Conservation (phyloP, 164 flowering plant genomes). For the Buxus sempervirens region DNA sequence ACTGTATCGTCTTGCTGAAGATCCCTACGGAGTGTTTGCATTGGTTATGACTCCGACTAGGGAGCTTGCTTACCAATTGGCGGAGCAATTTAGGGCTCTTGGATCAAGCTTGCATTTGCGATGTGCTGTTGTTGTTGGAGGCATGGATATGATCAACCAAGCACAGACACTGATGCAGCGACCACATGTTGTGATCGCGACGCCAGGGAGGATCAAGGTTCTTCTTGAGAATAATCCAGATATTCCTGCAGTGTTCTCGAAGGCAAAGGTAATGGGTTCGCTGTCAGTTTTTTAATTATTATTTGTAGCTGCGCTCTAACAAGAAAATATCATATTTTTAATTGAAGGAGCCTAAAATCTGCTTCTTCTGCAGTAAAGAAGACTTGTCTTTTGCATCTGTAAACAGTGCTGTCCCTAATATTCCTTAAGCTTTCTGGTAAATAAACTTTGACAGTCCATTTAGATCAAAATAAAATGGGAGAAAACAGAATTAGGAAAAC, state of each 20-base stretch:
- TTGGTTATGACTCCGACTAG: conserved; percentile 88
- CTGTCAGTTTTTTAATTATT: neutral
- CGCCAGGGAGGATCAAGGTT: conserved; percentile 83
- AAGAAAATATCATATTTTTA: too few species aligned
- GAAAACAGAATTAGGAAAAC: too few species aligned
- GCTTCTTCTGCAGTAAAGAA: too few species aligned
- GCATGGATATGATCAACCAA: conserved; percentile 78
- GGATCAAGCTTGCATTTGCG: conserved; percentile 67
- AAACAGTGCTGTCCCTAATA: too few species aligned
- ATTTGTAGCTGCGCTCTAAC: too few species aligned
- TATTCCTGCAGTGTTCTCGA: conserved; percentile 63
- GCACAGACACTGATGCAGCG: conserved; percentile 48
- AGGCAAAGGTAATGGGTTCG: conserved; percentile 54
- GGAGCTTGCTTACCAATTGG: conserved; percentile 87
- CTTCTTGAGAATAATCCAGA: conserved; percentile 71
- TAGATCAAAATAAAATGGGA: too few species aligned
- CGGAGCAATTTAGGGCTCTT: conserved; percentile 86
- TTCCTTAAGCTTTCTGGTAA: too few species aligned
- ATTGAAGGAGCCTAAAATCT: too few species aligned
- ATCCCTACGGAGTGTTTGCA: conserved; percentile 79
- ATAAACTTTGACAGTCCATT: too few species aligned
- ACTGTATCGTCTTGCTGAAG: conserved; percentile 56
- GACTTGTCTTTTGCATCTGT: too few species aligned
- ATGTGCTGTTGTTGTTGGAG: conserved; percentile 83
- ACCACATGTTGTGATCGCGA: conserved; percentile 85